Evolutionary conservation across 345 rosid species (phyloP).

Genomic region (Gossypium mustelinum): DNA sequence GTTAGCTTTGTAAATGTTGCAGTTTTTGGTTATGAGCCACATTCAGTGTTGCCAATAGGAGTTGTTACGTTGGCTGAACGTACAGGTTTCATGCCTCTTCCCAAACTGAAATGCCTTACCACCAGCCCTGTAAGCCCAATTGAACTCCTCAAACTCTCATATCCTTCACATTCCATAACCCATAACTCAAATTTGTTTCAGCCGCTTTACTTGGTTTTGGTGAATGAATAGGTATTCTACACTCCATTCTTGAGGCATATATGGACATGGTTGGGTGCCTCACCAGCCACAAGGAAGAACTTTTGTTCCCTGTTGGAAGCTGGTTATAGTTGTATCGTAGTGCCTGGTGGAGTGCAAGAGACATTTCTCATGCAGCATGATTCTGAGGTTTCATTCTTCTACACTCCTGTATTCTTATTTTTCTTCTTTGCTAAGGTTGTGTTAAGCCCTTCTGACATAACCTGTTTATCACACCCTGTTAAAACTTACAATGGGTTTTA

Average conservation of each 20-base stretch:
- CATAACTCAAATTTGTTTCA: not conserved
- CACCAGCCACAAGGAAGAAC: constrained; percentile 79
- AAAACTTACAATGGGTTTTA: not conserved
- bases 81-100: constrained; percentile 82
- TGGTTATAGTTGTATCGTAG: constrained; percentile 74
- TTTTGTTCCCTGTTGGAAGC: constrained; percentile 57
- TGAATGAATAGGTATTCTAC: constrained; percentile 57
- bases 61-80: constrained; percentile 65
- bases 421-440: not conserved
- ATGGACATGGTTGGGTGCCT: constrained; percentile 93
- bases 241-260: constrained; percentile 86
- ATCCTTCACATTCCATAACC: not conserved
- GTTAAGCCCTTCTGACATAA: too few relatives aligned
- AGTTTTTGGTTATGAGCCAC: constrained; percentile 93
- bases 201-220: not conserved
- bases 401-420: not conserved
- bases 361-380: constrained; percentile 59
- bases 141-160: not conserved
- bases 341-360: constrained; percentile 97
- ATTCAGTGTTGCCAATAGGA: constrained; percentile 85
- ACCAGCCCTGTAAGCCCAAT: constrained; percentile 62
- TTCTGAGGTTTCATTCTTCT: constrained; percentile 48
- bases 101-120: constrained; percentile 76
- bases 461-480: not conserved
- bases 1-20: constrained; percentile 20